Evolutionary conservation across 1,284 basidiomycete genomes (phyloP).

Genomic region (Tilletia indica): DNA sequence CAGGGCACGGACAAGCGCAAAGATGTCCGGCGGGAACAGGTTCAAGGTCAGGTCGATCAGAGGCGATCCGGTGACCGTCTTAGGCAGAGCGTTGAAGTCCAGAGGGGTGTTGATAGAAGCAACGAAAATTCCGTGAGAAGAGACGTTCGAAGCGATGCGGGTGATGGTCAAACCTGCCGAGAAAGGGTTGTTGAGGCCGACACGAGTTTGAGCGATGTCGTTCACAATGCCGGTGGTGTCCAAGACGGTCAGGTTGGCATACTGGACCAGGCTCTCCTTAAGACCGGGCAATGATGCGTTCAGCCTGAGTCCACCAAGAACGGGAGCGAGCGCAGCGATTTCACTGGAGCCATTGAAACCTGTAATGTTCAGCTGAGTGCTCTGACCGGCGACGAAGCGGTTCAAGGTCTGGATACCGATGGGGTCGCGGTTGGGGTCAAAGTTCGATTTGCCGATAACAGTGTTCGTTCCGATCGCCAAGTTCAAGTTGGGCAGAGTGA

Average conservation of each 20-base stretch:
- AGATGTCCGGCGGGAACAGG: slow-evolving; percentile 69
- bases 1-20: slow-evolving; percentile 69
- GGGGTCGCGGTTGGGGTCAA: slow-evolving; percentile 66
- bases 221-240: slow-evolving; percentile 67
- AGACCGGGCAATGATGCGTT: slow-evolving; percentile 67
- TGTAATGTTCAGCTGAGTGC: slow-evolving; percentile 50
- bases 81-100: slow-evolving; percentile 64
- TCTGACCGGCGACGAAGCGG: slow-evolving; percentile 65
- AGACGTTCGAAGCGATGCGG: slow-evolving; percentile 67
- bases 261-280: slow-evolving; percentile 63
- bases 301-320: slow-evolving; percentile 67
- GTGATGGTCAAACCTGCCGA: slow-evolving; percentile 66
- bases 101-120: slow-evolving; percentile 67
- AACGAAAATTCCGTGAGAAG: slow-evolving; percentile 66
- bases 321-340: slow-evolving; percentile 65
- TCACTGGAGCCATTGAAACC: slow-evolving; percentile 68
- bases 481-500: slow-evolving; percentile 41
- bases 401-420: slow-evolving; percentile 68
- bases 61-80: slow-evolving; percentile 66
- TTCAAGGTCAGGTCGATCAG: slow-evolving; percentile 68
- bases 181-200: slow-evolving; percentile 71
- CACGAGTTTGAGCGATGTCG: slow-evolving; percentile 69
- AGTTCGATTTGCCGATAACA: slow-evolving; percentile 45
- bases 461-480: slow-evolving; percentile 46
- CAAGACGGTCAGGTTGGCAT: slow-evolving; percentile 65